Conservation (phyloP, 2,329 filamentous ascomycete genomes). For the Sphaerulina musiva region DNA sequence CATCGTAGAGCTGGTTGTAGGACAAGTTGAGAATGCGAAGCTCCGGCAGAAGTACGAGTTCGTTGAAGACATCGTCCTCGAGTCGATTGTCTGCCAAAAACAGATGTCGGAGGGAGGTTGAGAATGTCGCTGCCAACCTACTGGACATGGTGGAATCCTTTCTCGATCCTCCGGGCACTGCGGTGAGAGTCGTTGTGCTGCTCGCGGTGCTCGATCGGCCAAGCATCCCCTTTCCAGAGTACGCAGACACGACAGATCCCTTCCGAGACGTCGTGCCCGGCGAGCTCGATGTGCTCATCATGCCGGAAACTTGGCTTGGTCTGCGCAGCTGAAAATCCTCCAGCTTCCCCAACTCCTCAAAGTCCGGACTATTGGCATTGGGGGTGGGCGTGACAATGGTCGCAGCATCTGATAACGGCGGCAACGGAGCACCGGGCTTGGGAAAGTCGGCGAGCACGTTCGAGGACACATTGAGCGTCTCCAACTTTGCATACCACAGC, state of each 20-base stretch:
- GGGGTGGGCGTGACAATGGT: conserved; percentile 34
- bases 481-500: conserved; percentile 90
- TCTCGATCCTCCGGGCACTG: conserved; percentile 55
- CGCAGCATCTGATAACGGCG: conserved; percentile 34
- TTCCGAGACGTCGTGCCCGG: conserved; percentile 52
- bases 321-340: conserved; percentile 61
- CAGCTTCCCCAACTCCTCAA: conserved; percentile 66
- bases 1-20: conserved; percentile 89
- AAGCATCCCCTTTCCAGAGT: conserved; percentile 53
- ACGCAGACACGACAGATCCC: conserved; percentile 74
- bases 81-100: conserved; percentile 90
- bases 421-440: conserved; percentile 65
- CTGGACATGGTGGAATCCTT: conserved; percentile 88
- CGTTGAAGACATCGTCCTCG: conserved; percentile 90
- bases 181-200: conserved; percentile 46
- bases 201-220: conserved; percentile 74
- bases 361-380: conserved; percentile 56
- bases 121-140: conserved; percentile 77
- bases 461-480: conserved; percentile 89
- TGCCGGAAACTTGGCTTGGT: conserved; percentile 74
- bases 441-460: conserved; percentile 89
- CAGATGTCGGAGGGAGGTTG: conserved; percentile 72
- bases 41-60: conserved; percentile 74
- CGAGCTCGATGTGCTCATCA: conserved; percentile 55
- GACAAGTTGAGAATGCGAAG: conserved; percentile 85